Conservation (phyloP, 2,329 filamentous ascomycete genomes). For the Beauveria rudraprayagi region DNA sequence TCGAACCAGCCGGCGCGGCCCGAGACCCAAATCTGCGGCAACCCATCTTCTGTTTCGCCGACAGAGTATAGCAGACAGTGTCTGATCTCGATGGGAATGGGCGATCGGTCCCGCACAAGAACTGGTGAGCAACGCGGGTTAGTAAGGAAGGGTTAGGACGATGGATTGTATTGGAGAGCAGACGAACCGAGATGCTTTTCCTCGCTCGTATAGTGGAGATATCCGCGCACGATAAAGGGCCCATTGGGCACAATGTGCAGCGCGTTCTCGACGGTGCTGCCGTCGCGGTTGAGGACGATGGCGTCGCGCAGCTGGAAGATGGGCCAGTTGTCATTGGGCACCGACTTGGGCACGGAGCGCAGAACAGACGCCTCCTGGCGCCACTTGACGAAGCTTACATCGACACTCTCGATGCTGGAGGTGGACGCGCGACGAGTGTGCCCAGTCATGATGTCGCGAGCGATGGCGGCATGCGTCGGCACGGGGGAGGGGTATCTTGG, state of each 20-base stretch:
- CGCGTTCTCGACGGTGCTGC: slow-evolving; percentile 48
- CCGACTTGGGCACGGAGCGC: slow-evolving; percentile 18
- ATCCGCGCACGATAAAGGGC: slow-evolving; percentile 54
- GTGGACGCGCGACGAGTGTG: slow-evolving; percentile 34
- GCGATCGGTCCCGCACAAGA: slow-evolving; percentile 23
- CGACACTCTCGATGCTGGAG: slow-evolving; percentile 37
- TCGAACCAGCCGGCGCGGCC: slow-evolving; percentile 58
- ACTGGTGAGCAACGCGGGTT: slow-evolving; percentile 14
- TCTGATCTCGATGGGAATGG: slow-evolving; percentile 44
- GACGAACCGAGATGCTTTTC: slow-evolving; percentile 30
- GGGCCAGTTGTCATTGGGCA: slow-evolving; percentile 46
- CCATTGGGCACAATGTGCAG: slow-evolving; percentile 51
- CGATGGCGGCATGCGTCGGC: slow-evolving; percentile 13
- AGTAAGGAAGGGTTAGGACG: not conserved
- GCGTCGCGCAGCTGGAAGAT: slow-evolving; percentile 55
- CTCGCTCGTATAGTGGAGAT: slow-evolving; percentile 41
- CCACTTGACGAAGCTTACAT: slow-evolving; percentile 28
- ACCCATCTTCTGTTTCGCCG: slow-evolving; percentile 39
- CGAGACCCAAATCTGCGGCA: slow-evolving; percentile 55
- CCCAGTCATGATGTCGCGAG: slow-evolving; percentile 26
- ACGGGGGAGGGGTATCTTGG: slow-evolving; percentile 7
- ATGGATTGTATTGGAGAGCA: not conserved
- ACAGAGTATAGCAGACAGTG: slow-evolving; percentile 44
- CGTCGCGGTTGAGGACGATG: slow-evolving; percentile 47
- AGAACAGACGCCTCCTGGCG: slow-evolving; percentile 28